Evolutionary conservation across 805 yeast genomes (phyloP).

Genomic region (Hanseniaspora mollemarum): DNA sequence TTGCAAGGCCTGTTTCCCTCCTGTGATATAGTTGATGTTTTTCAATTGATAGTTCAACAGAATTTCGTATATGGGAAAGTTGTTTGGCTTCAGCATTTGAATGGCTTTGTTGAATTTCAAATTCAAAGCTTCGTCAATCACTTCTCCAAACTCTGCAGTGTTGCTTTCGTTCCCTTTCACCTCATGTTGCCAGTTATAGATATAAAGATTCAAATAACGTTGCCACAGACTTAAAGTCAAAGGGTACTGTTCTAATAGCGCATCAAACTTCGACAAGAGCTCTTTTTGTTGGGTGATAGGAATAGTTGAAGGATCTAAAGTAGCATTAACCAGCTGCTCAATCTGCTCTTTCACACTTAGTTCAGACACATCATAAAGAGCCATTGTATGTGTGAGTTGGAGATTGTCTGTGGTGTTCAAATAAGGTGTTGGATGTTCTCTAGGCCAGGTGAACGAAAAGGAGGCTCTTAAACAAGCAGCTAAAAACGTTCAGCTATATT

Average conservation of each 20-base stretch:
- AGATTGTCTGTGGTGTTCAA: neutral
- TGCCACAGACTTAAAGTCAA: constrained; percentile 8
- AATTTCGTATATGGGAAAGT: constrained; percentile 11
- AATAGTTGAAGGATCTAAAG: constrained; percentile 13
- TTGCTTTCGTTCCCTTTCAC: neutral
- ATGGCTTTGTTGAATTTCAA: constrained; percentile 9
- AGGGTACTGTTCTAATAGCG: constrained; percentile 8
- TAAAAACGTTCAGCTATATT: too few species aligned
- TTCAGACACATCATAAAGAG: constrained; percentile 1
- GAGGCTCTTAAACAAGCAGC: too few species aligned
- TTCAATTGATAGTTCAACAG: constrained; percentile 6
- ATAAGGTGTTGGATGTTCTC: neutral
- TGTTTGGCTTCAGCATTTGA: constrained; percentile 9
- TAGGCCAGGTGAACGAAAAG: too few species aligned
- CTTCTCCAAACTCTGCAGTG: constrained; percentile 1
- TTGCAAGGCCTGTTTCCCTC: constrained; percentile 13
- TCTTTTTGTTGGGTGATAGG: constrained; percentile 14
- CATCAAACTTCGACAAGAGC: constrained; percentile 9
- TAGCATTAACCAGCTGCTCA: constrained; percentile 3
- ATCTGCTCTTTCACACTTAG: constrained; percentile 1
- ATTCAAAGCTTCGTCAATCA: constrained; percentile 5
- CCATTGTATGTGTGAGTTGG: neutral
- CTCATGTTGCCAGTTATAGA: constrained; percentile 3
- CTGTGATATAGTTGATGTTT: constrained; percentile 2
- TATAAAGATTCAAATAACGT: constrained; percentile 8